Evolutionary conservation across 305 asterid genomes (phyloP).

Genomic region (Fraxinus greggii): DNA sequence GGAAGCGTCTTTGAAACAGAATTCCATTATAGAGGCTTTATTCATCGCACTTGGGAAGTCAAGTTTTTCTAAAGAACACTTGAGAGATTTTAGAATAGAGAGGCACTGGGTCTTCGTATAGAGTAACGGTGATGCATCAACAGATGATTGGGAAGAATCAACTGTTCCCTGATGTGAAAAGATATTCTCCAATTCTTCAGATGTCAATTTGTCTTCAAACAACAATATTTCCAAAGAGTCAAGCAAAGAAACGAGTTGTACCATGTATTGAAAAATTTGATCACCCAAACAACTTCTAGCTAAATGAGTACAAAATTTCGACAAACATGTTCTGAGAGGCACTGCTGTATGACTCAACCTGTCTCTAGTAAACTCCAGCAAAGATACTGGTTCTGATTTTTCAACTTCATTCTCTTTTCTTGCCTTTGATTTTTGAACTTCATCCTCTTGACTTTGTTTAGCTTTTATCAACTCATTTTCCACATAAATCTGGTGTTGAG

Average conservation of each 20-base stretch:
- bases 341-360: constrained; percentile 24
- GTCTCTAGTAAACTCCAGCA: constrained; percentile 44
- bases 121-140: constrained; percentile 25
- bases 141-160: constrained; percentile 11
- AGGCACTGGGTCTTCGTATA: constrained; percentile 38
- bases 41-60: constrained; percentile 32
- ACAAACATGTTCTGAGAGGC: constrained; percentile 40
- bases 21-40: constrained; percentile 23
- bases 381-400: constrained; percentile 25
- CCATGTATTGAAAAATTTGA: constrained; percentile 30
- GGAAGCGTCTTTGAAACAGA: constrained; percentile 47
- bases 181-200: constrained; percentile 33
- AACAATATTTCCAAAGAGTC: constrained; percentile 34
- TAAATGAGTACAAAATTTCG: constrained; percentile 44
- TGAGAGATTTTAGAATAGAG: constrained; percentile 35
- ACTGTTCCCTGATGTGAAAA: constrained; percentile 17
- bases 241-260: constrained; percentile 34
- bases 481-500: constrained; percentile 31
- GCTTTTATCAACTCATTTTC: constrained; percentile 37
- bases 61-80: constrained; percentile 25
- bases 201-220: constrained; percentile 37
- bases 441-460: constrained; percentile 24
- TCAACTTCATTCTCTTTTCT: constrained; percentile 17
- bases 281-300: constrained; percentile 38
- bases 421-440: constrained; percentile 12